Percentiles rank a stretch among this genome's conserved stretches.
These are phyloP conservation scores for Hylodesmum podocarpum DNA, from an alignment of 306 rosid genomes.

Conservation along the genomic window DNA sequence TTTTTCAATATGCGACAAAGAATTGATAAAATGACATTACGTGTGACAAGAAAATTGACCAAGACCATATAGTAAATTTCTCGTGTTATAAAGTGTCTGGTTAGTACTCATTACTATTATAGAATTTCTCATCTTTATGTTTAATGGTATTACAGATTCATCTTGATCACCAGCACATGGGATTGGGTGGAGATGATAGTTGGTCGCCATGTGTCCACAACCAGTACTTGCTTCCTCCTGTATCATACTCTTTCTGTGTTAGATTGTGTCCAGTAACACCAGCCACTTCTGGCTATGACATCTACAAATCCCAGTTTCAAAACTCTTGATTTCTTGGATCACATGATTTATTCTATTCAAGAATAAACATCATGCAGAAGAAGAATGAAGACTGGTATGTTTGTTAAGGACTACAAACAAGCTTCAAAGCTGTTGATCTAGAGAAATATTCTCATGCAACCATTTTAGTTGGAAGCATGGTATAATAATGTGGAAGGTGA, in stretches of 20 bases:
- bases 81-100: too few species aligned
- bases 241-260: constrained; percentile 64
- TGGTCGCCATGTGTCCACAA: constrained; percentile 87
- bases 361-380: background rate
- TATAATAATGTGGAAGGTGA: constrained; percentile 5
- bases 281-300: constrained; percentile 51
- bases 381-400: background rate
- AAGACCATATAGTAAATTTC: too few species aligned
- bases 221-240: constrained; percentile 58
- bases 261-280: constrained; percentile 63
- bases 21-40: too few species aligned
- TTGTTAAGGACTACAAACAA: background rate
- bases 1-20: too few species aligned
- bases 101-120: background rate
- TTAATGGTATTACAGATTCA: constrained; percentile 60
- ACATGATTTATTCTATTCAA: background rate
- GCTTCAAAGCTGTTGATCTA: constrained; percentile 1
- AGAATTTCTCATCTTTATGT: background rate
- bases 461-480: constrained; percentile 7
- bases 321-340: constrained; percentile 30
- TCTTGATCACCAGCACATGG: constrained; percentile 97
- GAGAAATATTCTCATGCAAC: background rate
- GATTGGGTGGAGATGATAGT: constrained; percentile 93
- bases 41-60: too few species aligned
- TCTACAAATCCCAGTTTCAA: constrained; percentile 70